Evolutionary conservation across 805 yeast species (phyloP).

Genomic region (Teunomyces gatunensis): DNA sequence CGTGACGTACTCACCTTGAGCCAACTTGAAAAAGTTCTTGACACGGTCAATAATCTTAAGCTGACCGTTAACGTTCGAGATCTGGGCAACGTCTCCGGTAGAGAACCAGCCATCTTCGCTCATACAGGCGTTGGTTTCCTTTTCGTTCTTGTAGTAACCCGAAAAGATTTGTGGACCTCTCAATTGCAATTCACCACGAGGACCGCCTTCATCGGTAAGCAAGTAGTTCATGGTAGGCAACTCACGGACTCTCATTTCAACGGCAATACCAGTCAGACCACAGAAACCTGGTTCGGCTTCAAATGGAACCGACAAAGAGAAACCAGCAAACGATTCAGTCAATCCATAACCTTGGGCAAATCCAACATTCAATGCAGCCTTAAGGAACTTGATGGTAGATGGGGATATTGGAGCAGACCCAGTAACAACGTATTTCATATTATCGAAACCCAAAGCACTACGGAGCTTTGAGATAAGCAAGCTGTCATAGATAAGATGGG

Average conservation of each 20-base stretch:
- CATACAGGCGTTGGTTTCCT: slow-evolving; percentile 20
- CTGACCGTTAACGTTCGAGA: slow-evolving; percentile 14
- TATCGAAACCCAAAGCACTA: slow-evolving; percentile 32
- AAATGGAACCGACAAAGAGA: slow-evolving; percentile 14
- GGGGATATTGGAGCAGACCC: slow-evolving; percentile 27
- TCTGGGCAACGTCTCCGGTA: slow-evolving; percentile 24
- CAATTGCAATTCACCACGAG: slow-evolving; percentile 26
- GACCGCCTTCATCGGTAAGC: slow-evolving; percentile 20
- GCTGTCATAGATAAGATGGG: slow-evolving; percentile 15
- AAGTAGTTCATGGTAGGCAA: slow-evolving; percentile 25
- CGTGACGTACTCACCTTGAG: slow-evolving; percentile 31
- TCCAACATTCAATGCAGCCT: slow-evolving; percentile 23
- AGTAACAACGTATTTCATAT: slow-evolving; percentile 20
- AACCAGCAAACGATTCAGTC: slow-evolving; percentile 28
- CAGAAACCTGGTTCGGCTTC: slow-evolving; percentile 23
- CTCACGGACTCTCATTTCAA: slow-evolving; percentile 20
- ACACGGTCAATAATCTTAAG: slow-evolving; percentile 28
- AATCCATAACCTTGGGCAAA: slow-evolving; percentile 35
- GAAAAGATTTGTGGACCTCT: slow-evolving; percentile 25
- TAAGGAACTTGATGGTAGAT: slow-evolving; percentile 20
- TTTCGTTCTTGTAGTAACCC: slow-evolving; percentile 24
- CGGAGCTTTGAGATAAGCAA: slow-evolving; percentile 31
- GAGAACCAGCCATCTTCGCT: slow-evolving; percentile 26
- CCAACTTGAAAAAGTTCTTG: slow-evolving; percentile 32
- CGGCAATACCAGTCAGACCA: slow-evolving; percentile 18